Evolutionary conservation across 75 land plant genomes (phyloP), one percentile per base, ranked within the genome.

Genomic region (Sequoiadendron giganteum): DNA sequence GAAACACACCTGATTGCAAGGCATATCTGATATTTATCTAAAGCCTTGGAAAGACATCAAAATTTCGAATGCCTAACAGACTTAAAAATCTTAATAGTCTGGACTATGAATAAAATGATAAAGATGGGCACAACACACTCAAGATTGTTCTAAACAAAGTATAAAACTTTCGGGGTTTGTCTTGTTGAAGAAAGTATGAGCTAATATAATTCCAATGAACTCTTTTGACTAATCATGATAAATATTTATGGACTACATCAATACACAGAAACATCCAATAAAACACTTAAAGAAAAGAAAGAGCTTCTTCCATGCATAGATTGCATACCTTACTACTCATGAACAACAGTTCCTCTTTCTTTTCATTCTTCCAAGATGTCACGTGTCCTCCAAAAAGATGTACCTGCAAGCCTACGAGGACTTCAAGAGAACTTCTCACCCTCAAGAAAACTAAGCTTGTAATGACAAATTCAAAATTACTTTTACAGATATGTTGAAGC

Each of bases 311-410:
- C 68, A 55, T 56, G 39, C 14, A 54, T 5, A 88, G 45, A 32
- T 79, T 30, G 19, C 47, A 40, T 54, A 88, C 89, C 89, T 88
- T 88, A 42, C 48, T 52, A 43, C 89, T 88, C 88, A 88, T 48
- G 39, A 88, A 88, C 70, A 88, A 45, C 65, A 88, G 87, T 52
- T 88, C 89, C 85, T 88, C 89, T 85, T 87, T 87, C 19, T 19
- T 19, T 10, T 84, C 87, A 88, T 88, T 84, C 58, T 88, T 88
- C 89, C 89, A 88, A 85, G 89, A 52, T 54, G 89, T 88, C 30
- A 88, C 89, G 1, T 88, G 89, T 0, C 87, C 89, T 52, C 89
- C 89, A 88, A 84, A 85, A 16, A 88, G 48, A 42, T 88, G 73
- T 39, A 88, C 89, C 89, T 88, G 86, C 48, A 93, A 72, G 45